Conservation (phyloP, 2,329 filamentous ascomycete genomes). For the Penicillium occitanis region DNA sequence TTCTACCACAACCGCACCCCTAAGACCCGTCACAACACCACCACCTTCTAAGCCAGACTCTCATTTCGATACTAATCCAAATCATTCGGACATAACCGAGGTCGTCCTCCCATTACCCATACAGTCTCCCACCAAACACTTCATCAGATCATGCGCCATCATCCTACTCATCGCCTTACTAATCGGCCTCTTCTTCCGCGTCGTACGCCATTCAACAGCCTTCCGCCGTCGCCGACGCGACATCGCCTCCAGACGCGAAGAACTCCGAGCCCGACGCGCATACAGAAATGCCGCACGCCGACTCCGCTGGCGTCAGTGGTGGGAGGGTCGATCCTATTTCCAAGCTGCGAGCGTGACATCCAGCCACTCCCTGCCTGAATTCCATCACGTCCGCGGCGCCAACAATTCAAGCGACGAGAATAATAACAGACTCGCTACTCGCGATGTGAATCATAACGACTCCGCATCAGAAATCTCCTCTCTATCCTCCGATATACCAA, state of each 20-base stretch:
- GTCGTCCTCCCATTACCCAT: slow-evolving; percentile 7
- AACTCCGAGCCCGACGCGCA: slow-evolving; percentile 52
- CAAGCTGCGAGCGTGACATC: slow-evolving; percentile 38
- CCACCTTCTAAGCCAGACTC: not conserved
- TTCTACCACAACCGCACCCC: not conserved
- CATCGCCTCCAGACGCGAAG: slow-evolving; percentile 54
- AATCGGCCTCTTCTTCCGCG: slow-evolving; percentile 37
- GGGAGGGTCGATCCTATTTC: slow-evolving; percentile 41
- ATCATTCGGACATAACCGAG: not conserved
- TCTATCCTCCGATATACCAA: not conserved
- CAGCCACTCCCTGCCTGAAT: slow-evolving; percentile 34
- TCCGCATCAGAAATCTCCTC: slow-evolving; percentile 6
- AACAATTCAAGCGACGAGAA: not conserved
- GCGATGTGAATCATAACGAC: not conserved
- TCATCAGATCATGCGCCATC: slow-evolving; percentile 41
- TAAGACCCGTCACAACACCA: not conserved
- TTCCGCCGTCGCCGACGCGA: slow-evolving; percentile 54
- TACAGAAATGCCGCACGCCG: slow-evolving; percentile 56
- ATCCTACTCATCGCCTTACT: slow-evolving; percentile 46
- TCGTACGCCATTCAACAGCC: slow-evolving; percentile 41
- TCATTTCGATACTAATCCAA: not conserved
- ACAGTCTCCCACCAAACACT: slow-evolving; percentile 21
- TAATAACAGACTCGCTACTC: not conserved
- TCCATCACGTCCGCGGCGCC: slow-evolving; percentile 44
- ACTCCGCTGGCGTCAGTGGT: slow-evolving; percentile 53